These are phyloP conservation scores for Paxillus involutus DNA, from an alignment of 768 basidiomycete species.

Conservation along the genomic window DNA sequence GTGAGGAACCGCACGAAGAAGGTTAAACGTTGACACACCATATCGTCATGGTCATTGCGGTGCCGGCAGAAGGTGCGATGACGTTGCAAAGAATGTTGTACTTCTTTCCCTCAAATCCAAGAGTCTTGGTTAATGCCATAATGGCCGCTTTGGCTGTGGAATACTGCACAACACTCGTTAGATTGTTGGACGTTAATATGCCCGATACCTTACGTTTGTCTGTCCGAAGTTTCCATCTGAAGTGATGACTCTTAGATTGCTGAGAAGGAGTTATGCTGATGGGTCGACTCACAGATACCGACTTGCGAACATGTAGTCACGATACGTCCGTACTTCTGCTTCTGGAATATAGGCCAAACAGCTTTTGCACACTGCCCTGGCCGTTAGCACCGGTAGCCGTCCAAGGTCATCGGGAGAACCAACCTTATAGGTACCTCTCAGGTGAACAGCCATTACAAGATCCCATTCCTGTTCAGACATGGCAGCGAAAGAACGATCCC, in stretches of 20 bases:
- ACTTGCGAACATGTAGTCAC: slow-evolving; percentile 92
- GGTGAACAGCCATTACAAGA: slow-evolving; percentile 82
- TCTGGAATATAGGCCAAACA: slow-evolving; percentile 94
- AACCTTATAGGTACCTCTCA: slow-evolving; percentile 90
- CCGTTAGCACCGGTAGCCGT: slow-evolving; percentile 1
- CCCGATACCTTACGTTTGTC: slow-evolving; percentile 59
- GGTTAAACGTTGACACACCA: slow-evolving; percentile 43
- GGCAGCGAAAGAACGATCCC: slow-evolving; percentile 89
- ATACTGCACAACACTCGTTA: slow-evolving; percentile 48
- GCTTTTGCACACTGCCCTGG: slow-evolving; percentile 80
- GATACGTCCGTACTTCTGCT: slow-evolving; percentile 95
- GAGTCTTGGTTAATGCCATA: slow-evolving; percentile 83
- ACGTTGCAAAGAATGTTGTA: slow-evolving; percentile 89
- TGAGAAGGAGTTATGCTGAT: neutral
- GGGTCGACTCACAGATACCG: slow-evolving; percentile 75
- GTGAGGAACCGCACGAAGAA: neutral
- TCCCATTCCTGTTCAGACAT: slow-evolving; percentile 97
- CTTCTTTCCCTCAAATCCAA: slow-evolving; percentile 89
- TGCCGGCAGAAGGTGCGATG: slow-evolving; percentile 86
- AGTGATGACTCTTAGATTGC: neutral
- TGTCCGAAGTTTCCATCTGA: slow-evolving; percentile 96
- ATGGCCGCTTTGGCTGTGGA: slow-evolving; percentile 92
- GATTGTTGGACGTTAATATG: neutral
- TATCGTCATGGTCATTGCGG: slow-evolving; percentile 86
- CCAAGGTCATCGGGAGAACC: neutral